Base-by-base conservation (phyloP, 257 asterid genomes). In the Nicotiana paniculata region DNA sequence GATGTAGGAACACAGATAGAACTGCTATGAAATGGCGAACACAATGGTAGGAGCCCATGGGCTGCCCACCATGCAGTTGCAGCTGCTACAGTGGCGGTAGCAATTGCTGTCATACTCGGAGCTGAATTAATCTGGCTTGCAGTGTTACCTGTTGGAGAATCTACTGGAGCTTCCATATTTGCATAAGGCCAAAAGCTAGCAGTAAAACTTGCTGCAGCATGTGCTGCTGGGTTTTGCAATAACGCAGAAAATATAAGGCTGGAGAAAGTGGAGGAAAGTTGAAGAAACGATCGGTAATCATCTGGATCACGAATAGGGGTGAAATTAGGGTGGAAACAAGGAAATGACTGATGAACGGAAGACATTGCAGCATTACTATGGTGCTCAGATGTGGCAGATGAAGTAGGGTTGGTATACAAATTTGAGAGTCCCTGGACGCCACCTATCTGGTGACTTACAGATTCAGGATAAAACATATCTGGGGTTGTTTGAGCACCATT, bases 31-130 rank as follows among this genome's bases (percentile, higher is more conserved):
- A 88, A 86, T 9, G 96, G 99, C 86, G 94, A 85, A 86, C 95
- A 94, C 81, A 92, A 77, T 69, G 99, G 99, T 82, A 96, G 92
- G 81, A 96, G 90, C 63, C 99, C 98, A 83, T 94, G 91, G 82
- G 98, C 97, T 5, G 98, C 90, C 99, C 99, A 96, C 99, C 99
- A 96, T 63, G 99, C 92, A 57, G 97, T 90, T 81, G 99, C 99
- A 78, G 98, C 97, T 54, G 99, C 97, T 79, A 94, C 98, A 12
- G 99, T 96, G 66, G 97, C 99, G 67, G 97, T 93, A 81, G 98
- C 97, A 87, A 96, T 86, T 83, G 97, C 92, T 24, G 90, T 95
- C 86, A 93, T 85, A 84, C 91, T 88, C 32, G 97, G 97, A 88
- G 92, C 79, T 66, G 91, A 46, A 83, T 84, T 90, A 17, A 86